Evolutionary conservation across 371 early-diverging fungal genomes (phyloP).

Genomic region (Dichotomocladium elegans): DNA sequence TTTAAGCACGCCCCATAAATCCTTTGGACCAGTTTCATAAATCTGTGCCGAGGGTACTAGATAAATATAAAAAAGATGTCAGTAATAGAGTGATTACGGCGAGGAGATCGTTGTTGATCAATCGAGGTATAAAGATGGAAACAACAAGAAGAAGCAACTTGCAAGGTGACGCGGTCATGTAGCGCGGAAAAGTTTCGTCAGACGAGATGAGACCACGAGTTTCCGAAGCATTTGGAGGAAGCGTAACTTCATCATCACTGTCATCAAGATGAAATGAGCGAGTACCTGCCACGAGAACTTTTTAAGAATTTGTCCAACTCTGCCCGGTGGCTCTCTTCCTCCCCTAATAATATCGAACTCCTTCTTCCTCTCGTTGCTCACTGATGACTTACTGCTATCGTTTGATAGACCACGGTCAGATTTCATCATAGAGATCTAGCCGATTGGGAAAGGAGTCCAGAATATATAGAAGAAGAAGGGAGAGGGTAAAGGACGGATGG

Average conservation of each 20-base stretch:
- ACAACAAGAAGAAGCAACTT: not conserved
- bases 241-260: conserved; percentile 13
- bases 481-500: not conserved
- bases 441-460: too few species aligned
- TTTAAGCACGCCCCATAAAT: conserved; percentile 32
- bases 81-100: too few species aligned
- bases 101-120: too few species aligned
- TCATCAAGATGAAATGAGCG: conserved; percentile 17
- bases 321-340: too few species aligned
- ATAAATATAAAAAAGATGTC: not conserved
- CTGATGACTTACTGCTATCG: not conserved
- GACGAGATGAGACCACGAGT: conserved; percentile 6
- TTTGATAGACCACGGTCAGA: not conserved
- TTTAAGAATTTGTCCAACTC: too few species aligned
- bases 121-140: too few species aligned
- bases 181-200: conserved; percentile 17
- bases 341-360: too few species aligned
- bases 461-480: not conserved
- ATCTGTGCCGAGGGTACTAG: conserved; percentile 9
- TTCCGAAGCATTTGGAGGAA: conserved; percentile 14
- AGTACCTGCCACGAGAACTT: conserved; percentile 2
- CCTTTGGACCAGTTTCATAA: conserved; percentile 25
- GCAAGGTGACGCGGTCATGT: conserved; percentile 19
- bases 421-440: not conserved
- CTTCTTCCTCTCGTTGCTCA: too few species aligned